A percentile compares a stretch with the other conserved stretches of the same genome.
Evolutionary conservation across 192 early-diverging fungal species (phyloP).

Genomic region (Glomus cerebriforme): DNA sequence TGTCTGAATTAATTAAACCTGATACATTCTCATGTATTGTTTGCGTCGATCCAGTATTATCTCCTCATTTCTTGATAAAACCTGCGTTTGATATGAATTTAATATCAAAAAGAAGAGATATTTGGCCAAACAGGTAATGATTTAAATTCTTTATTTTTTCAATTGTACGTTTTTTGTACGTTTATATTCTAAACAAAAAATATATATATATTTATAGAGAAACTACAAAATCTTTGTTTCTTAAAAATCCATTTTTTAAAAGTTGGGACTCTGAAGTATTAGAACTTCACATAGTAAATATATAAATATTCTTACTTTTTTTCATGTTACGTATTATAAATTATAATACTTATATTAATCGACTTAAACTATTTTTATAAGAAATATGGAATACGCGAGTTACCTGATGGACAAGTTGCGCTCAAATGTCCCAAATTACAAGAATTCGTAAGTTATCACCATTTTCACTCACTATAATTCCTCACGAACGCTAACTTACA

Average conservation of each 20-base stretch:
- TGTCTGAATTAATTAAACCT: conserved; percentile 37
- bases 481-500: background rate
- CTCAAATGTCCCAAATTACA: conserved; percentile 49
- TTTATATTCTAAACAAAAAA: no score
- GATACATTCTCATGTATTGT: conserved; percentile 41
- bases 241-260: conserved; percentile 41
- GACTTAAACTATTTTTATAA: conserved; percentile 14
- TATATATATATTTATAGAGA: conserved; percentile 30
- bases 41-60: conserved; percentile 41
- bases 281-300: conserved; percentile 55
- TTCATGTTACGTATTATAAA: background rate
- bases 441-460: conserved; percentile 45
- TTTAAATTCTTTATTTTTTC: background rate
- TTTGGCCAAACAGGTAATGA: conserved; percentile 47
- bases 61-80: conserved; percentile 22
- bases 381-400: conserved; percentile 50
- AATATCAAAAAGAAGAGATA: conserved; percentile 46
- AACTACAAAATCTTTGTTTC: conserved; percentile 30
- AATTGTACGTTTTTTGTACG: background rate
- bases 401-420: conserved; percentile 40
- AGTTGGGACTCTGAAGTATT: conserved; percentile 52
- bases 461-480: background rate
- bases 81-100: conserved; percentile 27
- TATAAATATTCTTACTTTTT: background rate
- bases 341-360: no score